Evolutionary conservation across 1,284 basidiomycete genomes (phyloP), one percentile per base, ranked within the genome.

Genomic region (Pseudozyma hubeiensis): DNA sequence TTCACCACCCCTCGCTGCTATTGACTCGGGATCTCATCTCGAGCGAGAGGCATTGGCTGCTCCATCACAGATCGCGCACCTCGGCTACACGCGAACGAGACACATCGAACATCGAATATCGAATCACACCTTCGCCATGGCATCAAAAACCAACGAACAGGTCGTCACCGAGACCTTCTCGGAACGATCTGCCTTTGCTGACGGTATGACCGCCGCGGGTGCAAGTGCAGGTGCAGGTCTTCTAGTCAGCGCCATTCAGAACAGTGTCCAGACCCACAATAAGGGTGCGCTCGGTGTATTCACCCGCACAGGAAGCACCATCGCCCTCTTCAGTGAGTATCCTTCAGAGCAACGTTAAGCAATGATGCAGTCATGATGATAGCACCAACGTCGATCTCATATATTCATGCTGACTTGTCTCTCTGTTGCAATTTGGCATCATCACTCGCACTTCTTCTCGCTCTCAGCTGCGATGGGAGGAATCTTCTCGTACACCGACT

Each of bases 281-380:
- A 88, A 89, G 77, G 94, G 94, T 77, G 93, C 93, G n/a, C 88
- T 91, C 85, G 94, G 94, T 85, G 88, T 93, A 85, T 87, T 93
- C 65, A 91, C 91, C 53, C 87, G 90, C 74, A 91, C 89, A 53
- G 91, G 93, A 53, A 89, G 90, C 51, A 92, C 91, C 7, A 91
- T 92, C 81, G 91, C 90, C 16, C 89, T 92, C 85, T 94, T 94
- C 84, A 90, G 51, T 68, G 55, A 52, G 78, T 75, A 24, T 44
- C 30, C 24, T 24, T 8, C 14, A 10, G 9, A 14, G 35, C 35
- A 37, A 2, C 14, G 35, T 3, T 4, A 14, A 37, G 35, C 9
- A 8, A 37, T 14, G 35, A 10, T 10, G 35, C 14, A 30, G 11
- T 47, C 24, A 1, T 24, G 24, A 24, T 24, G 24, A 24, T 24